Percentiles rank a stretch among this genome's conserved stretches.
Evolutionary conservation across 352 stramenopile genomes (phyloP).

Genomic region (Phytophthora citricola): DNA sequence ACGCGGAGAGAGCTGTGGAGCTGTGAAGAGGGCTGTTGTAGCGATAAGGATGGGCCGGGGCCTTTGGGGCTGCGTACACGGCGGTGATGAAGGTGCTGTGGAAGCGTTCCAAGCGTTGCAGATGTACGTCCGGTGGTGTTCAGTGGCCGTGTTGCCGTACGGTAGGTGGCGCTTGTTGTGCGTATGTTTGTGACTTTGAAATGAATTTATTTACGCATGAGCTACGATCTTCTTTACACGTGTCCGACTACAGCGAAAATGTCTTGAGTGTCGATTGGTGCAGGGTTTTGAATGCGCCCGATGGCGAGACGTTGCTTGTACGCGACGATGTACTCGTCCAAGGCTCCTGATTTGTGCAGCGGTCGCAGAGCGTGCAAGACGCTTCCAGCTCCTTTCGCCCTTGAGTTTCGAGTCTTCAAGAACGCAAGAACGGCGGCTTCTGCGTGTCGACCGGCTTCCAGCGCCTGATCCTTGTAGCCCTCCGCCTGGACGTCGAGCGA

Average conservation of each 20-base stretch:
- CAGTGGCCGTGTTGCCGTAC: no score
- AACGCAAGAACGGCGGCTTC: slow-evolving; percentile 8
- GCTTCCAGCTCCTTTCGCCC: slow-evolving; percentile 5
- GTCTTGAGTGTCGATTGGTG: slow-evolving; percentile 9
- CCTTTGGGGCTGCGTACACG: no score
- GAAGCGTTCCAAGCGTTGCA: no score
- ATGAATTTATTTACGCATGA: neutral
- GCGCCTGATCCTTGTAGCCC: slow-evolving; percentile 17
- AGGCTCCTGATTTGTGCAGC: slow-evolving; percentile 3
- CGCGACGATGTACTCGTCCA: slow-evolving; percentile 2
- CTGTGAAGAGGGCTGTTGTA: no score
- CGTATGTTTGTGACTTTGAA: no score
- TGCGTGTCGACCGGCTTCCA: neutral
- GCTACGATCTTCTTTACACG: neutral
- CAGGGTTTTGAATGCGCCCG: slow-evolving; percentile 2
- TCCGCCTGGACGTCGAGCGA: neutral
- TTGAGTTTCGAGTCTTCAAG: slow-evolving; percentile 6
- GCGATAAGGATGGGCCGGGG: no score
- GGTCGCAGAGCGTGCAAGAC: slow-evolving; percentile 7
- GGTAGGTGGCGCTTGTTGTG: neutral
- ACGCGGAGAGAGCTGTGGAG: neutral
- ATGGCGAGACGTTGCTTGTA: slow-evolving; percentile 12
- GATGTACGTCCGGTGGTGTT: no score
- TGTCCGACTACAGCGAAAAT: neutral
- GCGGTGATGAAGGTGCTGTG: no score